phyloP scores from a whole-genome alignment of 2,329 filamentous ascomycete species.

The Aureobasidium sp. region DNA sequence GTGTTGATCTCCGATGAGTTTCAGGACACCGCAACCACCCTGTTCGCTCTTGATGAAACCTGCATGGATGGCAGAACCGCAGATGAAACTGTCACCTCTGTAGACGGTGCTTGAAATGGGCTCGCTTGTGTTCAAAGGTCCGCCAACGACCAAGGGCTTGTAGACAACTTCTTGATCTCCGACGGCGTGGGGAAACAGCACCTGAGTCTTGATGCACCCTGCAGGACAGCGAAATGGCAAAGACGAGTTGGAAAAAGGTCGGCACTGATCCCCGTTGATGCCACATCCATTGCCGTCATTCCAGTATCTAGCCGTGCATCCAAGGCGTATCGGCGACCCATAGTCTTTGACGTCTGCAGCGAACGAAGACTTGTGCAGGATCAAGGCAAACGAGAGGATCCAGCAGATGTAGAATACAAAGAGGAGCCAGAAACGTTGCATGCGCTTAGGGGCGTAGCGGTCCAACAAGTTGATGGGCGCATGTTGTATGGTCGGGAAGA shows the following conservation, averaged over 20 bases:
- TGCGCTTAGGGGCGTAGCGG: slow-evolving; percentile 52
- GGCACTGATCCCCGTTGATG: slow-evolving; percentile 65
- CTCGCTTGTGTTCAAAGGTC: slow-evolving; percentile 35
- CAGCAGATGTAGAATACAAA: slow-evolving; percentile 57
- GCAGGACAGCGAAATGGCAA: slow-evolving; percentile 71
- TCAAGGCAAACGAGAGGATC: slow-evolving; percentile 61
- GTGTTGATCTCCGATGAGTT: slow-evolving; percentile 61
- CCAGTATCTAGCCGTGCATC: slow-evolving; percentile 67
- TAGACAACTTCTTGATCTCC: slow-evolving; percentile 58
- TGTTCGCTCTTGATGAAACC: slow-evolving; percentile 64
- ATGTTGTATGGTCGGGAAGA: slow-evolving; percentile 61
- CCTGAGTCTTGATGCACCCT: slow-evolving; percentile 58
- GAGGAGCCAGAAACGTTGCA: slow-evolving; percentile 54
- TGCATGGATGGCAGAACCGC: slow-evolving; percentile 75
- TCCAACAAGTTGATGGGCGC: slow-evolving; percentile 59
- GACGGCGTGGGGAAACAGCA: slow-evolving; percentile 68
- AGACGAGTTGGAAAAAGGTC: slow-evolving; percentile 63
- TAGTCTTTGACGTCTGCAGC: slow-evolving; percentile 58
- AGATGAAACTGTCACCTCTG: slow-evolving; percentile 84
- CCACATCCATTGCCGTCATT: slow-evolving; percentile 63
- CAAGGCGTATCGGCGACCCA: slow-evolving; percentile 57
- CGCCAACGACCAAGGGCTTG: slow-evolving; percentile 48
- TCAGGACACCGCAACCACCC: slow-evolving; percentile 77
- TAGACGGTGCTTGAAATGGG: slow-evolving; percentile 55
- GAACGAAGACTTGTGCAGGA: slow-evolving; percentile 58